Percentiles rank a stretch among this genome's conserved stretches.
Evolutionary conservation across 768 basidiomycete species (phyloP).

Genomic region (Hygrophoropsis aurantiaca): DNA sequence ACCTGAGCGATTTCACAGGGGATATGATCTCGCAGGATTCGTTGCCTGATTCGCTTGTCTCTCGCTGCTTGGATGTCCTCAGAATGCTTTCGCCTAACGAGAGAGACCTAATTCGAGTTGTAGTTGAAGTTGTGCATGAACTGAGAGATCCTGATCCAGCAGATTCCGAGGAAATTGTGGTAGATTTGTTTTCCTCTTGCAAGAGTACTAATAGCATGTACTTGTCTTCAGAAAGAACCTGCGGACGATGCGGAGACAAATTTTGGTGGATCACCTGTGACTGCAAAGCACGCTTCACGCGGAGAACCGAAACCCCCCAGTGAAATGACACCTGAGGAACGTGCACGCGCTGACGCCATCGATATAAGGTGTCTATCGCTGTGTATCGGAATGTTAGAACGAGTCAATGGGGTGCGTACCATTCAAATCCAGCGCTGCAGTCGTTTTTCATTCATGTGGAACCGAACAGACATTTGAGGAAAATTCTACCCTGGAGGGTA

Average conservation of each 20-base stretch:
- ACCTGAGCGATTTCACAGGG: slow-evolving; percentile 38
- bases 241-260: slow-evolving; percentile 35
- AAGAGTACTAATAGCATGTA: not conserved
- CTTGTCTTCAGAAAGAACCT: slow-evolving; percentile 17
- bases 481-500: slow-evolving; percentile 68
- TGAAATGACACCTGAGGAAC: slow-evolving; percentile 61
- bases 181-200: slow-evolving; percentile 5
- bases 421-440: not conserved
- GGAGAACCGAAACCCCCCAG: slow-evolving; percentile 31
- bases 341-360: slow-evolving; percentile 54
- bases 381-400: slow-evolving; percentile 82
- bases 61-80: slow-evolving; percentile 81
- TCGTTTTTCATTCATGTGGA: not conserved
- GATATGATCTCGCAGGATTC: slow-evolving; percentile 76
- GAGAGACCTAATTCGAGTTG: slow-evolving; percentile 81
- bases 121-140: slow-evolving; percentile 86
- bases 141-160: slow-evolving; percentile 55
- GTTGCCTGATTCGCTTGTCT: slow-evolving; percentile 69
- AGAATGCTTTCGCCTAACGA: slow-evolving; percentile 70
- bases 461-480: slow-evolving; percentile 53
- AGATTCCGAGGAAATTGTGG: slow-evolving; percentile 39
- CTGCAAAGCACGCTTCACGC: slow-evolving; percentile 14
- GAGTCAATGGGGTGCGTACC: slow-evolving; percentile 73
- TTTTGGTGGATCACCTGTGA: slow-evolving; percentile 28
- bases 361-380: slow-evolving; percentile 76